phyloP scores from a whole-genome alignment of 768 basidiomycete genomes.

The Tricholoma sp. region DNA sequence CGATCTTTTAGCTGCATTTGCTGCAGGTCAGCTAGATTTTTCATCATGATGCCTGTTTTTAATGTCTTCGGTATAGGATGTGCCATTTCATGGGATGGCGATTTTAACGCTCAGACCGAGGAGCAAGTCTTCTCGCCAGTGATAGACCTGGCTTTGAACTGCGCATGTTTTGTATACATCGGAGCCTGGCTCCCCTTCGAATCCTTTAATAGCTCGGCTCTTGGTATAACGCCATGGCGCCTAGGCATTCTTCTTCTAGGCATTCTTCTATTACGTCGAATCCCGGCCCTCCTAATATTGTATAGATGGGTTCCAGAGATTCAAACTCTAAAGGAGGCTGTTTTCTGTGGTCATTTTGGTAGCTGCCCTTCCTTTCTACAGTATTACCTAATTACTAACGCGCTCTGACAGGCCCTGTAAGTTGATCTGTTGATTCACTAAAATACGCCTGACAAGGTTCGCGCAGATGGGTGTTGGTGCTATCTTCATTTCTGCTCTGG shows the following conservation, averaged over 20 bases:
- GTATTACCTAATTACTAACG: background rate
- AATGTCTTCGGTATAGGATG: background rate
- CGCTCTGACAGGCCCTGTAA: constrained; percentile 42
- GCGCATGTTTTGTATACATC: constrained; percentile 76
- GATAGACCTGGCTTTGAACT: constrained; percentile 83
- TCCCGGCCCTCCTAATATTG: constrained; percentile 71
- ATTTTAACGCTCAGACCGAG: constrained; percentile 76
- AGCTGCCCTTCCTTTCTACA: constrained; percentile 6
- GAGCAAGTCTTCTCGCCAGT: constrained; percentile 87
- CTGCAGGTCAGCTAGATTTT: constrained; percentile 46
- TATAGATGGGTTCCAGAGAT: constrained; percentile 90
- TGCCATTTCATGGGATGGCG: constrained; percentile 88
- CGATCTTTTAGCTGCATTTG: constrained; percentile 87
- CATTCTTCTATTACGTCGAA: constrained; percentile 72
- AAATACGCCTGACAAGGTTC: background rate
- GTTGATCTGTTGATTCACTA: constrained; percentile 13
- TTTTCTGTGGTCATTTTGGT: constrained; percentile 93
- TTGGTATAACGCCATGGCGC: constrained; percentile 67
- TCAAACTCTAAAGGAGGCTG: constrained; percentile 73
- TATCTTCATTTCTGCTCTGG: constrained; percentile 81
- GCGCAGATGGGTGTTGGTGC: constrained; percentile 87
- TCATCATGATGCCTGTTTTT: background rate
- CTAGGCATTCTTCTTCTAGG: constrained; percentile 61
- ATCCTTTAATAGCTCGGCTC: constrained; percentile 45
- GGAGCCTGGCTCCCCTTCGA: constrained; percentile 84